Conservation (phyloP, 2,329 filamentous ascomycete species). For the Venturia effusa region DNA sequence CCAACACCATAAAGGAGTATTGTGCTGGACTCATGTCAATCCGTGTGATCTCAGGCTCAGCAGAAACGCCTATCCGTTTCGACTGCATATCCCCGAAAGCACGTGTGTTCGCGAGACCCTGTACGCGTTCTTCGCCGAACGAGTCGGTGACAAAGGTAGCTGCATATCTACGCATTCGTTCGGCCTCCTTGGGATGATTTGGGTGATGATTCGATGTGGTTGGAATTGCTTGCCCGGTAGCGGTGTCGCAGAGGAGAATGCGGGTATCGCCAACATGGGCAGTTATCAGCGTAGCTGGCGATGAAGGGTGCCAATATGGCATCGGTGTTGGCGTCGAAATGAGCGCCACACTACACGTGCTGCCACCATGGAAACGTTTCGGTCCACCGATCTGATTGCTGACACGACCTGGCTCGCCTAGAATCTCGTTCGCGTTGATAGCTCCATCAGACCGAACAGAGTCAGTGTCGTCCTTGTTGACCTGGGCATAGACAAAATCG, state of each 20-base stretch:
- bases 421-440: slow-evolving; percentile 74
- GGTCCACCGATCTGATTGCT: slow-evolving; percentile 55
- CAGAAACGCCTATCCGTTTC: slow-evolving; percentile 87
- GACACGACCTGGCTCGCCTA: slow-evolving; percentile 50
- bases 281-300: slow-evolving; percentile 71
- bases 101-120: slow-evolving; percentile 84
- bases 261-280: slow-evolving; percentile 92
- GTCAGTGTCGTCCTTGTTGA: slow-evolving; percentile 66
- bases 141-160: slow-evolving; percentile 85
- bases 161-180: slow-evolving; percentile 74
- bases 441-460: slow-evolving; percentile 61
- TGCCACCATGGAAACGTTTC: slow-evolving; percentile 81
- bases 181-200: slow-evolving; percentile 71
- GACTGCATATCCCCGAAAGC: slow-evolving; percentile 86
- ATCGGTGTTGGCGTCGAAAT: slow-evolving; percentile 86
- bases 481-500: slow-evolving; percentile 86
- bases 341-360: slow-evolving; percentile 79
- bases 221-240: slow-evolving; percentile 67
- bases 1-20: slow-evolving; percentile 79
- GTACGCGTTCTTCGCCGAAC: slow-evolving; percentile 94
- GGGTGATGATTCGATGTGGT: slow-evolving; percentile 90
- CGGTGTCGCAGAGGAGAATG: slow-evolving; percentile 78
- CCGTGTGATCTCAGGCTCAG: slow-evolving; percentile 79
- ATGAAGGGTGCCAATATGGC: slow-evolving; percentile 89
- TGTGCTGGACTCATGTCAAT: slow-evolving; percentile 73